A percentile compares a stretch with the other conserved stretches of the same genome.
Conservation (phyloP, 345 rosid genomes). For the Mangifera indica region DNA sequence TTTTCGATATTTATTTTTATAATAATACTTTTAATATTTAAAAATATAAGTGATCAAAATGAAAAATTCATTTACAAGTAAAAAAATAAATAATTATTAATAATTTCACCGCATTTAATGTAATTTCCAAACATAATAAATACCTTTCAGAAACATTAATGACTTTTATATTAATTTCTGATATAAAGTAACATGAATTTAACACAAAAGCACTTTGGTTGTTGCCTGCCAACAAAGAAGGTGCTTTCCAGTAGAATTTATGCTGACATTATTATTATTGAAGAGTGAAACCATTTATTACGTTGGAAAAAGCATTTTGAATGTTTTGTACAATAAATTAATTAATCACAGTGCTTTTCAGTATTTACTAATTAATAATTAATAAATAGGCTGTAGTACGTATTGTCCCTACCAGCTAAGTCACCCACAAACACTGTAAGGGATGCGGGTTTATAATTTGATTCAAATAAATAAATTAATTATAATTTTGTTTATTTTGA, state of each 20-base stretch:
- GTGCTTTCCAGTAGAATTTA: background rate
- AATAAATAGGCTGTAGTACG: too few relatives aligned
- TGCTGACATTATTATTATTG: background rate
- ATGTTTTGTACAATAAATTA: background rate
- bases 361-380: background rate
- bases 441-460: too few relatives aligned
- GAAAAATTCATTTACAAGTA: too few relatives aligned
- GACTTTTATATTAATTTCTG: background rate
- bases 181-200: background rate
- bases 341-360: slow-evolving; percentile 2
- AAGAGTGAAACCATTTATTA: background rate
- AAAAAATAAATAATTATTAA: too few relatives aligned
- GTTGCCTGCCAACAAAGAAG: background rate
- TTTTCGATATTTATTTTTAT: too few relatives aligned
- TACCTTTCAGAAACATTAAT: slow-evolving; percentile 11
- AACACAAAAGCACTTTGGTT: slow-evolving; percentile 8
- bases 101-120: background rate
- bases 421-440: too few relatives aligned
- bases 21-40: too few relatives aligned
- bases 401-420: too few relatives aligned
- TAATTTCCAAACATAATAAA: background rate
- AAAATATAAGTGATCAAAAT: too few relatives aligned
- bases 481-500: too few relatives aligned
- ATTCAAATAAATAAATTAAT: too few relatives aligned
- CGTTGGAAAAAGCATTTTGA: background rate